A percentile compares a stretch with the other conserved stretches of the same genome.
Evolutionary conservation across 2,329 filamentous ascomycete genomes (phyloP).

Genomic region (Pseudonectria foliicola): DNA sequence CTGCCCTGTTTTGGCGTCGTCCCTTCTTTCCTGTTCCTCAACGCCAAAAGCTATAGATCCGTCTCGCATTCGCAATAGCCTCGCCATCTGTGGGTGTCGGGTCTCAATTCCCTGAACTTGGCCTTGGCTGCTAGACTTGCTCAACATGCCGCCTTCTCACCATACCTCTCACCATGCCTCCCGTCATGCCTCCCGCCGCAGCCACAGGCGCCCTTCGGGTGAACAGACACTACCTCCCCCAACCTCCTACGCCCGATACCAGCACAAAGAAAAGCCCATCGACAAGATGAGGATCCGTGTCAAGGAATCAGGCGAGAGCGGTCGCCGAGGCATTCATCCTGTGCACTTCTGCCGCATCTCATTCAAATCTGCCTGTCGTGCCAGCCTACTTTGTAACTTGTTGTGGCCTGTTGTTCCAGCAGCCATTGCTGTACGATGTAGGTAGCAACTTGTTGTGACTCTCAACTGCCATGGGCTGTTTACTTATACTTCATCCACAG

Average conservation of each 20-base stretch:
- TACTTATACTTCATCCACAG: constrained; percentile 12
- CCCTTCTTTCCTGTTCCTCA: too few relatives aligned
- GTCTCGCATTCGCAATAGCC: too few relatives aligned
- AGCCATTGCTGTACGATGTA: constrained; percentile 37
- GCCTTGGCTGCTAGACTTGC: too few relatives aligned
- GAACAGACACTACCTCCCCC: constrained; percentile 19
- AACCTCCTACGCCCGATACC: constrained; percentile 19
- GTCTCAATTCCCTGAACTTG: too few relatives aligned
- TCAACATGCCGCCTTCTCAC: too few relatives aligned
- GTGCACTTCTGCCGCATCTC: constrained; percentile 36
- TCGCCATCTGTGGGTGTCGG: too few relatives aligned
- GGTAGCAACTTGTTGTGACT: constrained; percentile 2
- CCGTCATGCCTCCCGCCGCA: too few relatives aligned
- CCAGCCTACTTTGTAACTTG: constrained; percentile 39
- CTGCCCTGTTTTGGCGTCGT: too few relatives aligned
- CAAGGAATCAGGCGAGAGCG: constrained; percentile 35
- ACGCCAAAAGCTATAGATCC: too few relatives aligned
- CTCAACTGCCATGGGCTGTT: neutral
- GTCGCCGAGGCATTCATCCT: constrained; percentile 37
- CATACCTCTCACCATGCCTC: constrained; percentile 2
- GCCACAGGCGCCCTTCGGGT: constrained; percentile 4
- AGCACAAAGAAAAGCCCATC: constrained; percentile 8
- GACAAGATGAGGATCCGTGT: constrained; percentile 12
- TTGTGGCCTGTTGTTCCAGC: constrained; percentile 45
- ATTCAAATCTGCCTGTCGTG: constrained; percentile 36